Evolutionary conservation across 345 rosid genomes (phyloP).

Genomic region (Camelina hispida): DNA sequence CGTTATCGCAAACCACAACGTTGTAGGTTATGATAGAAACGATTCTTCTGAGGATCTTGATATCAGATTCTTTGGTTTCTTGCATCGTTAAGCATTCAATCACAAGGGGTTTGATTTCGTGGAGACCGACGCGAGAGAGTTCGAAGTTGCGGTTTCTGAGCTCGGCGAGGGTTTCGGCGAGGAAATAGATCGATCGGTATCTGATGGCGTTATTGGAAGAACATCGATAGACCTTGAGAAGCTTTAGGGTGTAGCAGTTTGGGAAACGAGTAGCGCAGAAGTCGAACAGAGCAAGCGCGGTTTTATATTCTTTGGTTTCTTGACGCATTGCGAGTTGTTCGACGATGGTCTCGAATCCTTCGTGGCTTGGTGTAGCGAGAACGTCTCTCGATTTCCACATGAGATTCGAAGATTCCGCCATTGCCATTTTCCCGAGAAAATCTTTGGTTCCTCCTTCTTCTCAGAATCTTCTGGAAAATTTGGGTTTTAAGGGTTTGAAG

Average conservation of each 20-base stretch:
- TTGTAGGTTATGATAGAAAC: not conserved
- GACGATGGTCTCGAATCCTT: not conserved
- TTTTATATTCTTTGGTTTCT: not conserved
- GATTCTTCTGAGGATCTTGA: not conserved
- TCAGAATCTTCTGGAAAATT: not conserved
- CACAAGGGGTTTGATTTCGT: conserved; percentile 8
- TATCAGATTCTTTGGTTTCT: not conserved
- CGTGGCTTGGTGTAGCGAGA: not conserved
- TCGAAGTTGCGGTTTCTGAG: not conserved
- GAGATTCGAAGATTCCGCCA: not conserved
- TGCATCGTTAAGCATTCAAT: not conserved
- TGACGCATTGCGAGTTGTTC: not conserved
- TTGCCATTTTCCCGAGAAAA: not conserved
- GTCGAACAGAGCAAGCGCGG: not conserved
- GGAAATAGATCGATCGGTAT: not conserved
- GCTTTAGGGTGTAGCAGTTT: conserved; percentile 1
- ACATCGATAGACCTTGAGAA: not conserved
- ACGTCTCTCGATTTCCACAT: not conserved
- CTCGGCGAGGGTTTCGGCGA: not conserved
- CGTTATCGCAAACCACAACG: not conserved
- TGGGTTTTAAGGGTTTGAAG: not conserved
- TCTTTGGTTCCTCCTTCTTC: not conserved
- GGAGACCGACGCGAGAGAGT: not conserved
- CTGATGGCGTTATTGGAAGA: not conserved
- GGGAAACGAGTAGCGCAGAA: conserved; percentile 11